These are phyloP conservation scores for Spinacia oleracea DNA, from an alignment of 179 eudicot species.

Conservation along the genomic window DNA sequence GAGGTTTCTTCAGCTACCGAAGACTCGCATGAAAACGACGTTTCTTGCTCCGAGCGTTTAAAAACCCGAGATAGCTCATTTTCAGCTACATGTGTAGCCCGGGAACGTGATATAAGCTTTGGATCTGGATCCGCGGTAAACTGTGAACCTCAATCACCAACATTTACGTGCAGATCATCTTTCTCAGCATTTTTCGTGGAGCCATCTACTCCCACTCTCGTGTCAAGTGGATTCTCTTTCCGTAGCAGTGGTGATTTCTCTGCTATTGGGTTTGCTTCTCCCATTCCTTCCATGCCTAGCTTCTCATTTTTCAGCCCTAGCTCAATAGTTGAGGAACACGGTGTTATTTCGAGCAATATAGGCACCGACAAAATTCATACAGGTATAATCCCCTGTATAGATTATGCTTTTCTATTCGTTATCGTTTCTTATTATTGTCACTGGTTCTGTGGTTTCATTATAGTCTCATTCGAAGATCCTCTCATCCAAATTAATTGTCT, in stretches of 20 bases:
- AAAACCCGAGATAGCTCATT: conserved; percentile 35
- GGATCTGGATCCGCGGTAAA: conserved; percentile 39
- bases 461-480: not conserved
- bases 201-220: conserved; percentile 39
- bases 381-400: conserved; percentile 28
- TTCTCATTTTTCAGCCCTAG: conserved; percentile 65
- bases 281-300: conserved; percentile 74
- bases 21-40: conserved; percentile 26
- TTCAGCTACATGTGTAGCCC: conserved; percentile 39
- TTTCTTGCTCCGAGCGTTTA: conserved; percentile 31
- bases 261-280: conserved; percentile 44
- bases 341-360: conserved; percentile 25
- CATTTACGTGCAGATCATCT: conserved; percentile 64
- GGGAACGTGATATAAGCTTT: conserved; percentile 55
- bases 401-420: not conserved
- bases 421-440: not conserved
- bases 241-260: conserved; percentile 37
- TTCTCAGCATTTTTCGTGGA: conserved; percentile 56
- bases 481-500: not conserved
- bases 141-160: conserved; percentile 47
- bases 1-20: conserved; percentile 31
- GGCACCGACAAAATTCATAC: conserved; percentile 11
- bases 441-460: not conserved
- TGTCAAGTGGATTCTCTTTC: conserved; percentile 47
- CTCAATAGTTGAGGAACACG: conserved; percentile 32